Conservation (phyloP, 1,284 basidiomycete species). For the Malassezia vespertilionis region DNA sequence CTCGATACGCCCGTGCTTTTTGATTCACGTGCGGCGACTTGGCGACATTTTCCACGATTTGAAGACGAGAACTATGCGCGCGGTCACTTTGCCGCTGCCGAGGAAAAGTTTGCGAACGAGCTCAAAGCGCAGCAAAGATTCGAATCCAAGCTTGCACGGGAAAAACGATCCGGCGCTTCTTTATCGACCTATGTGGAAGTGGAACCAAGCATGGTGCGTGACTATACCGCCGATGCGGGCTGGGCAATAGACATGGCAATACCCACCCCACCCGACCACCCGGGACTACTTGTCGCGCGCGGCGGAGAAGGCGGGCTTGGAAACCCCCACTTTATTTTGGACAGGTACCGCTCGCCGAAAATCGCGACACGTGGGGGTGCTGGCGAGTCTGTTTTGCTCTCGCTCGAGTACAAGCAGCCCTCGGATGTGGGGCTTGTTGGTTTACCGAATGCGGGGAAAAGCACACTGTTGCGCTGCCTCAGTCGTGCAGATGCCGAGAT, state of each 20-base stretch:
- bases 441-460: conserved; percentile 74
- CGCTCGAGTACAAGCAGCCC: conserved; percentile 84
- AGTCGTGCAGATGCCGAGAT: conserved; percentile 74
- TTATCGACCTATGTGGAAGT: conserved; percentile 19
- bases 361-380: conserved; percentile 56
- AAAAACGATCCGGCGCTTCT: conserved; percentile 20
- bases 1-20: conserved; percentile 21
- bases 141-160: conserved; percentile 13
- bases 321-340: conserved; percentile 71
- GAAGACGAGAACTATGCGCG: conserved; percentile 38
- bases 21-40: conserved; percentile 30
- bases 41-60: conserved; percentile 43
- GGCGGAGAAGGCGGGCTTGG: conserved; percentile 80
- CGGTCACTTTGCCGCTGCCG: conserved; percentile 30
- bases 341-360: conserved; percentile 48
- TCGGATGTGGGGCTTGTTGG: conserved; percentile 92
- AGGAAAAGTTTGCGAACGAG: conserved; percentile 31
- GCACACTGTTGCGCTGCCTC: conserved; percentile 73
- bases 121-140: conserved; percentile 20
- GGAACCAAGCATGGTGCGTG: conserved; percentile 4
- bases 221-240: not conserved
- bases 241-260: conserved; percentile 32
- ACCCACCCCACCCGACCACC: conserved; percentile 30
- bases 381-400: conserved; percentile 70
- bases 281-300: conserved; percentile 42